Evolutionary conservation across 495 filamentous ascomycete species (phyloP), one percentile per base, ranked within the genome.

Genomic region (Aspergillus carlsbadensis): DNA sequence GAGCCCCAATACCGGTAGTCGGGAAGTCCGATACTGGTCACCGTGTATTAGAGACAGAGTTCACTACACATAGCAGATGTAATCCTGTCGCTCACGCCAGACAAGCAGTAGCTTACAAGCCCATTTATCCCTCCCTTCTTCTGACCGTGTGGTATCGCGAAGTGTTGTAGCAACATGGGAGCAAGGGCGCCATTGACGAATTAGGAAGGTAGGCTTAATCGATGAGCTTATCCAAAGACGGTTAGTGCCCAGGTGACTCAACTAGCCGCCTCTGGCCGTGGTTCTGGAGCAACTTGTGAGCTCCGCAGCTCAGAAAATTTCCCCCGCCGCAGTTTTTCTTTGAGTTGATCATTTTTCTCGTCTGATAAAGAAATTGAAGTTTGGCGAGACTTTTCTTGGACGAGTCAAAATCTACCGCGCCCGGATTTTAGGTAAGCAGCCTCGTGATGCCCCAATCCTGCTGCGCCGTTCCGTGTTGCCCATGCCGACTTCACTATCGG

Each of bases 261-360:
- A 51, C 21, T 42, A 40, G 6, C 0, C 51, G 68, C 66, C 70
- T 72, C 53, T 70, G 70, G 70, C 65, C n/a, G 31, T 33, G 21
- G 20, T n/a, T 45, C 36, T 33, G 48, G 43, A 58, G 55, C 26
- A 29, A 29, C 15, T 50, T 50, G 37, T 47, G 26, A 70, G 68
- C 68, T 71, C 61, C 60, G 59, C 59, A 56, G 62, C 52, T 57
- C 65, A 65, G 61, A 73, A 71, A 71, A 65, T 64, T 62, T 62
- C 65, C 67, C 68, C 40, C 67, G 64, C 67, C 57, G 68, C 65
- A 65, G 62, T 52, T 35, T 52, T 26, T 35, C 49, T 26, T 20
- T 43, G n/a, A 21, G 31, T 42, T 24, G 52, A 34, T 34, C 41
- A 51, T 52, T 34, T 54, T 36, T 50, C 53, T 22, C 21, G 8